A percentile compares a stretch with the other conserved stretches of the same genome.
These are phyloP conservation scores for Salvia miltiorrhiza DNA, from an alignment of 257 asterid genomes.

Conservation along the genomic window DNA sequence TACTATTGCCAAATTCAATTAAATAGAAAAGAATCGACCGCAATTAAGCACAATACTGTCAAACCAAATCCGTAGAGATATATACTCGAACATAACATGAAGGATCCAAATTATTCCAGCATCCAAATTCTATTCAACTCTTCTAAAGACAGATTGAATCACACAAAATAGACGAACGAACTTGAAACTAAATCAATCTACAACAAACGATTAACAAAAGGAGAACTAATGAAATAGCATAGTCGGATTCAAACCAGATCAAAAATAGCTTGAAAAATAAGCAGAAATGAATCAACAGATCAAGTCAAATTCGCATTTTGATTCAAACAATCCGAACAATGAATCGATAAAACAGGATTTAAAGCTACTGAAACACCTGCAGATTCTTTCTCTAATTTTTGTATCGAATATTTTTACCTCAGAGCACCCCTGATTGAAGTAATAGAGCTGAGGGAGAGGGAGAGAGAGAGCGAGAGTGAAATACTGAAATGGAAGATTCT, in stretches of 20 bases:
- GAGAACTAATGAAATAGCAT: background rate
- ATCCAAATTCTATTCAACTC: background rate
- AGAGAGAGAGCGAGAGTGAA: conserved; percentile 16
- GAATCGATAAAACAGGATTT: background rate
- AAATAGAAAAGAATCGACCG: background rate
- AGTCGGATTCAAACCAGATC: conserved; percentile 23
- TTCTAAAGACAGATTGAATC: background rate
- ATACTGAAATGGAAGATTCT: conserved; percentile 9
- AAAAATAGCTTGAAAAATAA: conserved; percentile 10
- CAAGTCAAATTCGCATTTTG: conserved; percentile 1
- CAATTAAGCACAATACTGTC: background rate
- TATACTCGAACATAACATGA: background rate
- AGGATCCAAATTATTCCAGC: background rate
- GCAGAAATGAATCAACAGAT: background rate
- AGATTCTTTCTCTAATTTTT: background rate
- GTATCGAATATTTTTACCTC: conserved; percentile 28
- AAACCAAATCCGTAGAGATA: background rate
- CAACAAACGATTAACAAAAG: background rate
- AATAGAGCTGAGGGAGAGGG: background rate
- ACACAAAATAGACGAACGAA: background rate
- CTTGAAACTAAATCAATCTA: background rate
- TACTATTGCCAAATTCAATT: background rate
- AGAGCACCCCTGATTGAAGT: conserved; percentile 34
- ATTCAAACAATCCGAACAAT: background rate
- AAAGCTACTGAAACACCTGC: background rate